Base-by-base conservation (phyloP, 2,329 filamentous ascomycete genomes). In the Exophiala sp. region DNA sequence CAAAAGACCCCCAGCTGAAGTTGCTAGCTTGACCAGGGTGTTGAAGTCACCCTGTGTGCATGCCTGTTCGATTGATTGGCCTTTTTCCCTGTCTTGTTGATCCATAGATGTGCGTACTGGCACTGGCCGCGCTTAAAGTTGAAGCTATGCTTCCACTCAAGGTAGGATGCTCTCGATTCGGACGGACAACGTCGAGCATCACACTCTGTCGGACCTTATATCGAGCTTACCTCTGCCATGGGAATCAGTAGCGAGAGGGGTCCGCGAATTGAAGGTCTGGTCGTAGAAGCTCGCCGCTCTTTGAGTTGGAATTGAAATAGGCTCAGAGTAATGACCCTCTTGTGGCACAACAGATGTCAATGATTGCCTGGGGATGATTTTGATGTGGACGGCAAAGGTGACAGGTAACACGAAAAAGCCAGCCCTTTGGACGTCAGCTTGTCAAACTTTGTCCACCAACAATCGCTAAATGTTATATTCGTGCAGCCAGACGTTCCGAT, bases 1-100 rank as follows among this genome's bases (percentile, higher is more conserved):
- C 52, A 89, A 66, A 58, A 90, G 78, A 14, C 87, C 87, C n/a
- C 84, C 86, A 49, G 76, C 72, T 1, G 83, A 82, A 47, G 80
- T 78, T 36, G 87, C 86, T 56, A 87, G 73, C 10, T 65, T 65
- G 56, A 80, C 75, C 51, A 91, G 75, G 40, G 72, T 71, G 34
- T 76, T 70, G 34, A 86, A 69, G 66, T 89, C 80, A 47, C 70
- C 75, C 65, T 71, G 72, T 58, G 72, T 73, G 71, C 86, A 89
- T 29, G 87, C 87, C 41, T 78, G 74, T 16, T 79, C 69, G 44
- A 87, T 84, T 66, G 47, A 72, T 65, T 57, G 69, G 68, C 65
- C 82, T 76, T 71, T 73, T 47, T 64, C 61, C 7, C 34, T 32
- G 10, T 39, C 54, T 40, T 53, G 54, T 16, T 52, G 47, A n/a